Evolutionary conservation across 805 yeast species (phyloP), one percentile per base, ranked within the genome.

Genomic region (Yamadazyma kitorensis): DNA sequence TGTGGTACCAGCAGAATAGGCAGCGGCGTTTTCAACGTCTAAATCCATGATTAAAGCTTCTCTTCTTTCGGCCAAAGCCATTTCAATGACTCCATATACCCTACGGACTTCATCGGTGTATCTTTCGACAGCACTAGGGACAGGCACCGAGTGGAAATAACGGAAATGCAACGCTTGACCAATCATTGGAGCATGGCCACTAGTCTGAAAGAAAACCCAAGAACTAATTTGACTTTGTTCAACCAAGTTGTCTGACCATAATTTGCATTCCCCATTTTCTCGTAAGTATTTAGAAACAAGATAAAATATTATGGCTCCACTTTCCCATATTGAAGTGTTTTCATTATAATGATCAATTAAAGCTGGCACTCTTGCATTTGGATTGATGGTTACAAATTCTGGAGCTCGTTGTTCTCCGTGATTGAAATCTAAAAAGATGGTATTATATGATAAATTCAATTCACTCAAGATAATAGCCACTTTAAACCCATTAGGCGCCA

Each of bases 151-250:
- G 56, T 89, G 96, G 70, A 89, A 87, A 57, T 86, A 87, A 52
- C 89, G 74, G 66, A 89, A 91, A 64, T 91, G 97, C 48, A 91
- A 71, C 6, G 97, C 96, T 61, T 89, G 97, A 13, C 97, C 97
- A 49, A 89, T 85, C 95, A 89, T 89, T n/a, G 97, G 96, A 0
- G 97, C 95, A 56, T 88, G 97, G 5, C 98, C 97, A 4, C 94
- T 83, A 3, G 96, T 87, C 62, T 89, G 98, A 69, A 89, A 89
- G 53, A 86, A 89, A 24, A 91, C 69, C 96, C 97, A 89, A 5
- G 88, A 77, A 40, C 78, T 73, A 38, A 89, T 86, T 55, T 83
- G 91, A 3, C 89, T 72, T 63, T 87, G 96, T 44, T 86, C 95
- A 10, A 76, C 69, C 34, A 82, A 55, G 52, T 82, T 82, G 34